Evolutionary conservation across 257 asterid genomes (phyloP), one percentile per base, ranked within the genome.

Genomic region (Fraxinus cuspidata): DNA sequence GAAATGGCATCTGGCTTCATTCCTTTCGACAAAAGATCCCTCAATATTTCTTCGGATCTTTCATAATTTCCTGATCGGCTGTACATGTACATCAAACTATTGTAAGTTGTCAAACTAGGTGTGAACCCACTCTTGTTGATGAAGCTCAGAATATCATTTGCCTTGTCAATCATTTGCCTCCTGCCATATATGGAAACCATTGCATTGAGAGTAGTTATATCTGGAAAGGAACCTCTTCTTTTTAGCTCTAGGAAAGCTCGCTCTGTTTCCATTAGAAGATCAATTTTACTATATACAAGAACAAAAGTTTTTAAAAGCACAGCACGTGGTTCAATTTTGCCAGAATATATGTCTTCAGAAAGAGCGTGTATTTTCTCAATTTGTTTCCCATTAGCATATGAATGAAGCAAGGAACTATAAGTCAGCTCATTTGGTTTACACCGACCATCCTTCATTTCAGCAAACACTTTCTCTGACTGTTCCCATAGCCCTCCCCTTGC

Each of bases 401-500:
- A 96, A 81, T 95, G 99, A 75, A 95, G 98, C 90, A 95, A 83
- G 63, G 96, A 93, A 73, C 99, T 85, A 38, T 90, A 93, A 13
- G 97, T 90, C 75, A 83, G 81, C 78, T 90, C 94, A 70, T 95
- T 95, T 3, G 99, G 99, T 44, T 92, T 95, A 80, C 98, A 95
- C 35, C 75, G 83, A 23, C 87, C 53, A 1, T 83, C 85, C 74
- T 83, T 86, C 99, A 95, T 95, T 78, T 95, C 98, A 13, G 93
- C 87, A 72, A 93, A 87, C 21, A 95, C 84, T 79, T 90, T 91
- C 84, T 95, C 97, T 0, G 99, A 93, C 81, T 95, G 97, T 71
- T 93, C 90, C 98, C 97, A 95, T 40, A 87, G 83, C 27, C 98
- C 99, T 58, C 96, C 98, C 42, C 98, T 79, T 2, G 98, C 96